Base-by-base conservation (phyloP, 768 basidiomycete species). In the Lactarius indigo region DNA sequence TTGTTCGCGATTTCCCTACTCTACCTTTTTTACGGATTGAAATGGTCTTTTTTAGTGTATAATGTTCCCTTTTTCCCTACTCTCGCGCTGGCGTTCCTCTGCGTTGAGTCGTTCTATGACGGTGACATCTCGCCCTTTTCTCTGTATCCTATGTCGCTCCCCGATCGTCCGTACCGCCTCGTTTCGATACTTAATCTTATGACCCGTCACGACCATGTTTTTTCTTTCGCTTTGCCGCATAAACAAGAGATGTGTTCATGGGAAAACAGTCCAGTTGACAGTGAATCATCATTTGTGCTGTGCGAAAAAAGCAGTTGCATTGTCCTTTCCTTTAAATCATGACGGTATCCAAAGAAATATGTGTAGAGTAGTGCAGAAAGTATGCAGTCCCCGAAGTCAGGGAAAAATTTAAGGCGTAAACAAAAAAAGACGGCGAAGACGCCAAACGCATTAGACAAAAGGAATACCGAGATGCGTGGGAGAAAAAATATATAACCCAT, bases 151-250 rank as follows among this genome's bases (percentile, higher is more conserved):
- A 69, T 69, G 23, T 47, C 61, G 66, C 41, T 59, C 56, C 33
- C 10, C 30, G 50, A 52, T 33, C 47, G 63, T 26, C 37, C 63
- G 57, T 59, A 60, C 56, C 44, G 64, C 57, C 59, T 62, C 42
- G 60, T 62, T 54, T 59, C 57, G 60, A 52, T 62, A 58, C 64
- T 68, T 69, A 69, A 69, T 69, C 10, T 69, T 67, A 69, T 68
- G 68, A 69, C 68, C 61, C 61, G 26, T 69, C 60, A 69, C 57
- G 68, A 69, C 57, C 64, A 68, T 68, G 64, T 50, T 61, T 33
- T 31, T 42, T n/a, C 33, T 28, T 47, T 64, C 58, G 54, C 28
- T 63, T 41, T 44, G 52, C 58, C 58, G 62, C 63, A 64, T 64
- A 58, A 63, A 58, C 20, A 41, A 68, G 56, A 58, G 35, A 55